These are phyloP conservation scores for Apophysomyces trapeziformis DNA, from an alignment of 371 early-diverging fungal species.

Conservation along the genomic window DNA sequence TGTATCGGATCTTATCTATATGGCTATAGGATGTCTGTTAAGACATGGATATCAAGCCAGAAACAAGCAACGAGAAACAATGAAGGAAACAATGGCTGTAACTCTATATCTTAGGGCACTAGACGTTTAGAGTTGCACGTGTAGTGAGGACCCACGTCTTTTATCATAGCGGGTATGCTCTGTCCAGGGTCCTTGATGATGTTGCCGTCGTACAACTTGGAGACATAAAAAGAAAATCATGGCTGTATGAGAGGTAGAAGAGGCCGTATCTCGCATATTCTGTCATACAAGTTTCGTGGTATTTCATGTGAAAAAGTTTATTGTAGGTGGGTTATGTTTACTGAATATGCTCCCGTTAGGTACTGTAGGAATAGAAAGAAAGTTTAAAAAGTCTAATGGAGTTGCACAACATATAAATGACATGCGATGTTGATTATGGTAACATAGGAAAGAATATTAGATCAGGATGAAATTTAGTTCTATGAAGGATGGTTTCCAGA, in stretches of 20 bases:
- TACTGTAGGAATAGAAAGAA: not conserved
- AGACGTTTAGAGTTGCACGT: too few relatives aligned
- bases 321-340: not conserved
- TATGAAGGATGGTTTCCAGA: too few relatives aligned
- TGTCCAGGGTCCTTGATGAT: constrained; percentile 7
- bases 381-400: not conserved
- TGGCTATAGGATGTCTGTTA: too few relatives aligned
- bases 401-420: constrained; percentile 2
- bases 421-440: not conserved
- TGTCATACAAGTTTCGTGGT: not conserved
- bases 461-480: not conserved
- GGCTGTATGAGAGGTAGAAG: not conserved
- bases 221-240: not conserved
- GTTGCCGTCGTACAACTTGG: not conserved
- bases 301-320: not conserved
- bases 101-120: too few relatives aligned
- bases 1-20: too few relatives aligned
- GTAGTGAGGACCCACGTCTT: not conserved
- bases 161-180: not conserved
- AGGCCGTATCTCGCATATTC: not conserved
- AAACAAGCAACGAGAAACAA: too few relatives aligned
- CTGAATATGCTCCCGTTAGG: not conserved
- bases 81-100: too few relatives aligned
- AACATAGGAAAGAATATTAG: not conserved
- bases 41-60: too few relatives aligned